A percentile compares a stretch with the other conserved stretches of the same genome.
phyloP scores from a whole-genome alignment of 2,329 filamentous ascomycete species.

The Claviceps sorghi region DNA sequence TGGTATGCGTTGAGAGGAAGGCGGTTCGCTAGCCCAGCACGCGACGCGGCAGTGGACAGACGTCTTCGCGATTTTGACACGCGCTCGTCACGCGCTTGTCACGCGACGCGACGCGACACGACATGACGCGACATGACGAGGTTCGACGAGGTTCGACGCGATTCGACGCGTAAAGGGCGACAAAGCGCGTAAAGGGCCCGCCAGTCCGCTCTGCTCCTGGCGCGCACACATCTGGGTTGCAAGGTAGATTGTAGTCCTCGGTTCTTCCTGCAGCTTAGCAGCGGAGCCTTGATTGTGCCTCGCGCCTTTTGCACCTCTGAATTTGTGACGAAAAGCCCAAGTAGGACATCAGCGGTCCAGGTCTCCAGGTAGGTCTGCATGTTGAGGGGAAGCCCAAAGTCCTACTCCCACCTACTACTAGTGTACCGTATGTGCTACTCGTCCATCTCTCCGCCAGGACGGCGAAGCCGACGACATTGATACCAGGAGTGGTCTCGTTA shows the following conservation, averaged over 20 bases:
- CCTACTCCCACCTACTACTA: too few relatives aligned
- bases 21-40: not conserved
- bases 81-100: not conserved
- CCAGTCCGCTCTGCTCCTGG: not conserved
- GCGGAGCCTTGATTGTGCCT: not conserved
- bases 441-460: too few relatives aligned
- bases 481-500: too few relatives aligned
- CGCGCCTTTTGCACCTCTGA: too few relatives aligned
- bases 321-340: too few relatives aligned
- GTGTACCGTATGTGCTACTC: too few relatives aligned
- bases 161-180: not conserved
- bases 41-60: not conserved
- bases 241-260: not conserved
- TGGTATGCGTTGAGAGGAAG: not conserved
- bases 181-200: not conserved
- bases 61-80: not conserved
- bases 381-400: too few relatives aligned
- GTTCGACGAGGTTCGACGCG: too few relatives aligned
- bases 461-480: too few relatives aligned
- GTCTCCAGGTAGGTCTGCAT: too few relatives aligned
- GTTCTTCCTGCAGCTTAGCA: not conserved
- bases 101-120: not conserved
- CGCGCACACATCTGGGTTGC: not conserved
- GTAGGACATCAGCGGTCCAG: too few relatives aligned
- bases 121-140: not conserved